Evolutionary conservation across 2,329 filamentous ascomycete genomes (phyloP).

Genomic region (Aspergillus neoniger): DNA sequence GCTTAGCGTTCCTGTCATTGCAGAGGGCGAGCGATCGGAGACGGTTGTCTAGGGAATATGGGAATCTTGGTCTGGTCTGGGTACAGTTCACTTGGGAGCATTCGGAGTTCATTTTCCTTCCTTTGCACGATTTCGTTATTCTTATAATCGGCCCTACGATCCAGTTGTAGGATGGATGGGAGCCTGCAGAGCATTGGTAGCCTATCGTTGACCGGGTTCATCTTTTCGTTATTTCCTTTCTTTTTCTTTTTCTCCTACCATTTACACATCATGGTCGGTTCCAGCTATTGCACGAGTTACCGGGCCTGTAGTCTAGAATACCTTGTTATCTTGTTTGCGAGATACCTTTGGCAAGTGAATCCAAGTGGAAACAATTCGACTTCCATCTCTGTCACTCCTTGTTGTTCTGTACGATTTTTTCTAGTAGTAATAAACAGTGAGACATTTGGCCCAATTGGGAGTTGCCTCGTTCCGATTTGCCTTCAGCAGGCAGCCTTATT

Average conservation of each 20-base stretch:
- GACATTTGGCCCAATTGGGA: not conserved
- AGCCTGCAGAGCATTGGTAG: not conserved
- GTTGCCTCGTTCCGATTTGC: conserved; percentile 10
- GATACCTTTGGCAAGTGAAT: conserved; percentile 1
- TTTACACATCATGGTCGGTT: conserved; percentile 3
- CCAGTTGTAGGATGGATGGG: conserved; percentile 1
- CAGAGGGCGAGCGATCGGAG: conserved; percentile 78
- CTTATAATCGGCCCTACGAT: conserved; percentile 1
- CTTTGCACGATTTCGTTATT: not conserved
- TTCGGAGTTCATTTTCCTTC: not conserved
- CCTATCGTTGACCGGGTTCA: not conserved
- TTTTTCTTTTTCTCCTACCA: not conserved
- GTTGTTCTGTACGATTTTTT: no score
- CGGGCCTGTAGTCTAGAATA: conserved; percentile 1
- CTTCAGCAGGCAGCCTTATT: conserved; percentile 23
- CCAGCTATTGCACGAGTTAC: not conserved
- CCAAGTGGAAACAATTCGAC: not conserved
- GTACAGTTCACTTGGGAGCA: not conserved
- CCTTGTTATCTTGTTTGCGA: conserved; percentile 7
- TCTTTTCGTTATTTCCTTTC: not conserved
- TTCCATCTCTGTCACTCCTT: no score
- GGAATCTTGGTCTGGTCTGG: not conserved
- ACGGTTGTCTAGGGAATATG: conserved; percentile 61
- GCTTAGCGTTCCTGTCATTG: conserved; percentile 80
- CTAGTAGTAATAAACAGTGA: no score